Evolutionary conservation across 805 yeast species (phyloP).

Genomic region (Ogataea neopini): DNA sequence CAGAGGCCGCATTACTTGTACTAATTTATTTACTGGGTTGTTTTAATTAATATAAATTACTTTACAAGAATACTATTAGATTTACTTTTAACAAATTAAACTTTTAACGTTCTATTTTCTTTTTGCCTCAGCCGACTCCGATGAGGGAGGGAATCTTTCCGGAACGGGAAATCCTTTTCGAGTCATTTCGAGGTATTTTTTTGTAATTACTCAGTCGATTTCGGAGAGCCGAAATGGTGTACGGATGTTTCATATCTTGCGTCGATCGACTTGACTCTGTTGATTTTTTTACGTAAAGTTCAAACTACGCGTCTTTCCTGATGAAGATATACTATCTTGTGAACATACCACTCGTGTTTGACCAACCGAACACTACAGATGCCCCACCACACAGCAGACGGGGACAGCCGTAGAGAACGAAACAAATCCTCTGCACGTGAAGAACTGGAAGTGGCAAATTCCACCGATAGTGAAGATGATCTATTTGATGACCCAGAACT

Average conservation of each 20-base stretch:
- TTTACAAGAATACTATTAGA: not conserved
- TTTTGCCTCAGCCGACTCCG: not conserved
- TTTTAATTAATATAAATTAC: constrained; percentile 12
- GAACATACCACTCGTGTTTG: too few relatives aligned
- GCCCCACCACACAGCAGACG: too few relatives aligned
- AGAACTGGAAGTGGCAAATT: constrained; percentile 7
- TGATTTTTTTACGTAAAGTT: not conserved
- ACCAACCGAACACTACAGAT: too few relatives aligned
- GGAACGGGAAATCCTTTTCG: not conserved
- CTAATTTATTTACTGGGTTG: constrained; percentile 21
- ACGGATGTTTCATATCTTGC: not conserved
- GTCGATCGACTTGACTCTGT: too few relatives aligned
- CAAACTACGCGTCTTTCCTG: not conserved
- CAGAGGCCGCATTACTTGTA: constrained; percentile 12
- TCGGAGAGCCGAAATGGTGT: not conserved
- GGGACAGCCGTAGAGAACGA: too few relatives aligned
- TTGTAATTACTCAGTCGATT: not conserved
- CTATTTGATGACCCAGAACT: constrained; percentile 5
- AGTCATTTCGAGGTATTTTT: not conserved
- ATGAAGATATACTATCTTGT: not conserved
- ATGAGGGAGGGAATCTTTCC: not conserved
- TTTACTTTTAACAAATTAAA: too few relatives aligned
- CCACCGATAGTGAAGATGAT: constrained; percentile 12
- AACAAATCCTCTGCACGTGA: too few relatives aligned
- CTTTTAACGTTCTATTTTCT: not conserved